Percentiles rank a stretch among this genome's conserved stretches.
These are phyloP conservation scores for Cynanchum wilfordii DNA, from an alignment of 257 asterid genomes.

Conservation along the genomic window DNA sequence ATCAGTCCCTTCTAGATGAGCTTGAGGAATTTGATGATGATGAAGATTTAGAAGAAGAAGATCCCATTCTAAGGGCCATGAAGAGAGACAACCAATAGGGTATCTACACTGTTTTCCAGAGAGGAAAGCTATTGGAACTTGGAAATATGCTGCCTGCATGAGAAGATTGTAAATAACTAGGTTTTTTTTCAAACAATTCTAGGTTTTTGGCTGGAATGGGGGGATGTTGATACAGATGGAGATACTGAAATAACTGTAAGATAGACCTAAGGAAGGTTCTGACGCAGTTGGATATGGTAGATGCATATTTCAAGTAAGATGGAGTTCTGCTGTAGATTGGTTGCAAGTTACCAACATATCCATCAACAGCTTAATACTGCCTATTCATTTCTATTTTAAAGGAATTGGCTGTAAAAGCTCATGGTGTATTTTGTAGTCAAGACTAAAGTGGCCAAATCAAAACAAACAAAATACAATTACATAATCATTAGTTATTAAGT, in stretches of 20 bases:
- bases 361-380: neutral
- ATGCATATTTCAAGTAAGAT: neutral
- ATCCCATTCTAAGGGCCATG: conserved; percentile 41
- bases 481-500: neutral
- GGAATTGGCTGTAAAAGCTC: too few relatives aligned
- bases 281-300: neutral
- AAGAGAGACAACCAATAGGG: conserved; percentile 30
- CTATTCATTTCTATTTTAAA: too few relatives aligned
- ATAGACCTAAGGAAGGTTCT: neutral
- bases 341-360: neutral
- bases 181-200: neutral
- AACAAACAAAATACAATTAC: neutral
- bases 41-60: conserved; percentile 37
- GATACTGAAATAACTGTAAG: neutral
- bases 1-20: conserved; percentile 70
- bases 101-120: neutral
- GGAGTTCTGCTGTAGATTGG: neutral
- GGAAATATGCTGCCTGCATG: neutral
- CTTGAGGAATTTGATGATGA: conserved; percentile 63
- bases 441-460: neutral
- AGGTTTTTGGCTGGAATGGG: neutral
- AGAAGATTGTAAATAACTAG: neutral
- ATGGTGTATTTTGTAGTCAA: too few relatives aligned
- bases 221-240: neutral
- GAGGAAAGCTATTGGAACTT: neutral